Base-by-base conservation (phyloP, 768 basidiomycete species). In the Amanita pseudoporphyria region DNA sequence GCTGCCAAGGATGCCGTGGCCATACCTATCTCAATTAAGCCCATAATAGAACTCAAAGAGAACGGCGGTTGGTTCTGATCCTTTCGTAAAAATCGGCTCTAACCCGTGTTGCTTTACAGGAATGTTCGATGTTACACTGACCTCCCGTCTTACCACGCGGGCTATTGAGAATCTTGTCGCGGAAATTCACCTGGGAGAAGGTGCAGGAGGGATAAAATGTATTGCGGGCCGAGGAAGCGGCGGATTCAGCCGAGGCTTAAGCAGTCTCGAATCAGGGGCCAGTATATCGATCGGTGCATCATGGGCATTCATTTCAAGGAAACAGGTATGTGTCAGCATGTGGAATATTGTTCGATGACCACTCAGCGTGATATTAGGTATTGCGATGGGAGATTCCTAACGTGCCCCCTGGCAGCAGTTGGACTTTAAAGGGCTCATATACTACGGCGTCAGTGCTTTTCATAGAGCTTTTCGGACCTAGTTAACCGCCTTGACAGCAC, bases 371-470 rank as follows among this genome's bases (percentile, higher is more conserved):
- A 35, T 31, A 14, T 41, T 49, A 90, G 87, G 68, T 76, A 14
- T 66, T 96, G 45, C 72, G 76, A 53, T 96, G 92, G 93, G 82
- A 84, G 52, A 82, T 94, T 47, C 73, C 78, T 1, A 73, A 70
- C 30, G 71, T 84, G 36, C 71, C 77, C 9, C 78, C 87, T 2
- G 84, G 84, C 9, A 82, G 79, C 51, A 74, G 70, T 33, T 83
- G 84, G 73, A 82, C 73, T 37, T 64, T 95, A 41, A 82, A 81
- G 33, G 92, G 91, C 18, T 82, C 87, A 33, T 94, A 86, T 65
- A 73, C 73, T 0, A 80, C 84, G 9, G 54, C 53, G 85, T 87
- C 47, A 54, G 79, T 65, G 19, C 56, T 28, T 41, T 38, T 10
- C 16, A 28, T 13, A 19, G 13, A 22, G 28, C 32, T 19, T 16